These are phyloP conservation scores for Cyclotella atomus DNA, from an alignment of 108 stramenopile species.

Conservation along the genomic window DNA sequence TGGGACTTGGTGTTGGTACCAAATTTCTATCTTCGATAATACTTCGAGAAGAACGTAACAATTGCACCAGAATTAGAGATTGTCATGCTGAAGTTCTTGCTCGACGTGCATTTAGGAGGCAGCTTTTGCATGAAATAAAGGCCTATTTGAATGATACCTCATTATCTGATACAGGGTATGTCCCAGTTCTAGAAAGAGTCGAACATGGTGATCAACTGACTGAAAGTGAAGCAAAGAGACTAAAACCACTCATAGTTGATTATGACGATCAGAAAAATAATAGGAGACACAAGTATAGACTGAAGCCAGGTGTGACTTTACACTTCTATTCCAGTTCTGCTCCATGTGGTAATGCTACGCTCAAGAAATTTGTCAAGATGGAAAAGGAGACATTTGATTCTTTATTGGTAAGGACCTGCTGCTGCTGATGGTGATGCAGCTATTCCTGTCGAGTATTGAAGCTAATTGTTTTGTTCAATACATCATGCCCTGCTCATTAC, in stretches of 20 bases:
- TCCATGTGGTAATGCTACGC: constrained; percentile 85
- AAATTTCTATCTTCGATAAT: constrained; percentile 73
- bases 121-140: constrained; percentile 66
- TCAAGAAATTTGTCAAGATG: constrained; percentile 87
- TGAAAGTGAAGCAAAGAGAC: constrained; percentile 17
- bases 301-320: constrained; percentile 55
- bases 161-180: neutral
- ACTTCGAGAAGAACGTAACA: constrained; percentile 42
- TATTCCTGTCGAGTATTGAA: no score
- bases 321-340: constrained; percentile 88
- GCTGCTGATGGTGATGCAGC: no score
- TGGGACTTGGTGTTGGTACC: constrained; percentile 84
- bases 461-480: neutral
- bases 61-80: constrained; percentile 62
- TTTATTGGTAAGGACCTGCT: constrained; percentile 45
- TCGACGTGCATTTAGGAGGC: constrained; percentile 75
- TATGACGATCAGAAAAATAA: neutral
- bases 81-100: constrained; percentile 89
- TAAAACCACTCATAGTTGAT: constrained; percentile 33
- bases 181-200: constrained; percentile 24
- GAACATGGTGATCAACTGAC: neutral
- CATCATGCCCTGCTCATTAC: neutral
- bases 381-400: constrained; percentile 70
- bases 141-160: constrained; percentile 18
- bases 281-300: neutral